These are phyloP conservation scores for Drechslerella stenobrocha DNA, from an alignment of 2,329 filamentous ascomycete genomes.

Conservation along the genomic window DNA sequence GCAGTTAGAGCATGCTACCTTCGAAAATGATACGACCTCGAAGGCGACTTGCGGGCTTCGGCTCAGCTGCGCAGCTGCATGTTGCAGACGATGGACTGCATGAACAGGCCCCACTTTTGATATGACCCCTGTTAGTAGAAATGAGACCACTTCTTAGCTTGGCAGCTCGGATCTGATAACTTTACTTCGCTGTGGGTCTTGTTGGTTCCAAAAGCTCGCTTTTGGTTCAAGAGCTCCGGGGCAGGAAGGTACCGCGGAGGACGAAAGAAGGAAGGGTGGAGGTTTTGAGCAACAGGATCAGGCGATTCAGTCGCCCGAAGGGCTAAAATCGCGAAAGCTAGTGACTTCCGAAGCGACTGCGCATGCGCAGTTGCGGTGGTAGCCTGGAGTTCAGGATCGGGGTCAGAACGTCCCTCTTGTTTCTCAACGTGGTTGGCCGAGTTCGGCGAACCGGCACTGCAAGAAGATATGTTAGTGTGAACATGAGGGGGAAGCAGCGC, in stretches of 20 bases:
- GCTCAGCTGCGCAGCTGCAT: conserved; percentile 10
- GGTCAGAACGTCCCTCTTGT: not conserved
- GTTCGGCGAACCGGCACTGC: conserved; percentile 24
- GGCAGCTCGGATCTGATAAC: conserved; percentile 49
- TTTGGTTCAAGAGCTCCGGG: not conserved
- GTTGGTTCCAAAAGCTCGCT: conserved; percentile 7
- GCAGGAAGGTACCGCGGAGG: conserved; percentile 4
- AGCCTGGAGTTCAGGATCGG: not conserved
- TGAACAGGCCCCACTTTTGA: conserved; percentile 21
- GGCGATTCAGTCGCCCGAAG: not conserved
- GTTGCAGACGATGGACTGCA: conserved; percentile 8
- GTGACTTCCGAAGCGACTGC: not conserved
- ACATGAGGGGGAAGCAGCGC: not conserved
- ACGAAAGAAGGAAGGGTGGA: not conserved
- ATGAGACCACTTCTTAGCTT: conserved; percentile 41
- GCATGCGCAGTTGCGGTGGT: not conserved
- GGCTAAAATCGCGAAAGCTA: not conserved
- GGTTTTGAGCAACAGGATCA: not conserved
- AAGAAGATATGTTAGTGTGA: conserved; percentile 3
- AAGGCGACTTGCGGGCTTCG: conserved; percentile 18
- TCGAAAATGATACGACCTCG: conserved; percentile 11
- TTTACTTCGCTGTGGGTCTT: conserved; percentile 25
- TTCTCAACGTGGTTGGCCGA: conserved; percentile 24
- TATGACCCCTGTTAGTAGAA: conserved; percentile 29
- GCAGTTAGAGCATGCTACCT: conserved; percentile 15